Evolutionary conservation across 2,329 filamentous ascomycete species (phyloP), one percentile per base, ranked within the genome.

Genomic region (Claviceps monticola): DNA sequence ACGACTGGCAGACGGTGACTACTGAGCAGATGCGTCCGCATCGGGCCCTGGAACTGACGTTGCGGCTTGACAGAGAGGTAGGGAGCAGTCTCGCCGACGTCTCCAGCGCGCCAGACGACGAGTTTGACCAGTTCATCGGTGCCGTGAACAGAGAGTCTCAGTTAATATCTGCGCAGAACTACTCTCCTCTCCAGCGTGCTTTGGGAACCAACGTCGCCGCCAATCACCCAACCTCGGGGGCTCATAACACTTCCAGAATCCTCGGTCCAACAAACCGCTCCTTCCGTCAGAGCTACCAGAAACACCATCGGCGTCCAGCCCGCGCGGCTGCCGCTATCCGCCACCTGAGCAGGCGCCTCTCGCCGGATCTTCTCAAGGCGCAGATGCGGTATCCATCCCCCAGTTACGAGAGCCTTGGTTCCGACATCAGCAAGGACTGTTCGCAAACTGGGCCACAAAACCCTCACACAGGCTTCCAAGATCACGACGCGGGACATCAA

Each of bases 1-100:
- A 58, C 9, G 66, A 70, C 51, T 70, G 67, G 67, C 66, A 62
- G 56, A 72, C 63, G 5, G 61, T 64, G 8, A 65, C 61, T 0
- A 68, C 62, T 2, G 67, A 66, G 13, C 56, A 59, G 21, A 53
- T 55, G 9, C 53, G 9, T 51, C 57, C 50, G 55, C 56, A 16
- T 21, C 45, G 39, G 56, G 59, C 43, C 54, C 57, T 41, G 59
- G 61, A 21, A 51, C 59, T 51, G 57, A 56, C 34, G 49, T 61
- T 53, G 56, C 55, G 50, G 13, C 34, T 54, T 29, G 38, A 50
- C 47, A 62, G 62, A 50, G 64, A 61, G 19, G 62, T 62, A 14
- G 70, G 71, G 9, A 73, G 68, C 55, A 75, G 72, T 51, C 56
- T 75, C 21, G 72, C 72, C 2, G 66, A 74, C 53, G 64, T 69